These are phyloP conservation scores for Termitomyces sp. DNA, from an alignment of 768 basidiomycete species.

Conservation along the genomic window DNA sequence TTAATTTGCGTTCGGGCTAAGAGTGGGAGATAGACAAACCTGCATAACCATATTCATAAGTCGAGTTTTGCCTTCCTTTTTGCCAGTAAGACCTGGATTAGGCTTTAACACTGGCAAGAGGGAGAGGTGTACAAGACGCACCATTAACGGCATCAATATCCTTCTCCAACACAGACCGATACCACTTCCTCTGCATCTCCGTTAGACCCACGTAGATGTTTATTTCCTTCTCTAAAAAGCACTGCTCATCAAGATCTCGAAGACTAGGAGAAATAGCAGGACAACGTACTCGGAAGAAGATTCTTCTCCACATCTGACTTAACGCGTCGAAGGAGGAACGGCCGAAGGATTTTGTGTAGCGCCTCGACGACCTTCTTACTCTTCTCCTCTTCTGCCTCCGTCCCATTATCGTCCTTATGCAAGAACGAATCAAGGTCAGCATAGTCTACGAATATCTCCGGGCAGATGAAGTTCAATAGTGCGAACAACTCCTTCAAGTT, in stretches of 20 bases:
- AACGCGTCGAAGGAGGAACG: conserved; percentile 90
- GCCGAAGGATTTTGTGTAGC: conserved; percentile 92
- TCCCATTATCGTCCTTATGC: conserved; percentile 74
- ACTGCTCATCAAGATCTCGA: conserved; percentile 1
- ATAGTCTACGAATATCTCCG: conserved; percentile 91
- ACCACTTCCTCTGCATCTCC: conserved; percentile 99
- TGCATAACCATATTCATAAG: conserved; percentile 99
- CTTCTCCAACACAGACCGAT: conserved; percentile 91
- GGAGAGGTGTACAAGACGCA: conserved; percentile 20
- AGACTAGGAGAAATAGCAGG: not conserved
- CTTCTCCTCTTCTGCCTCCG: conserved; percentile 70
- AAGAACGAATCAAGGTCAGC: conserved; percentile 91
- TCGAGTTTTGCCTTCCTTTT: conserved; percentile 97
- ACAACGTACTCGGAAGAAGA: conserved; percentile 72
- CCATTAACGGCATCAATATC: conserved; percentile 99
- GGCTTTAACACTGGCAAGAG: not conserved
- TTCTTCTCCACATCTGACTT: conserved; percentile 98
- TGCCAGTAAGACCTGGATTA: conserved; percentile 73
- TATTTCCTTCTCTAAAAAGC: conserved; percentile 82
- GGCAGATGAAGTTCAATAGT: conserved; percentile 91
- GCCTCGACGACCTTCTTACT: conserved; percentile 95
- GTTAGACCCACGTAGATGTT: conserved; percentile 97
- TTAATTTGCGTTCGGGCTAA: not conserved
- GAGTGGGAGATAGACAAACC: conserved; percentile 29
- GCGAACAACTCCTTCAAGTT: conserved; percentile 95